A percentile compares a stretch with the other conserved stretches of the same genome.
Conservation (phyloP, 306 rosid genomes). For the Glycine latifolia region DNA sequence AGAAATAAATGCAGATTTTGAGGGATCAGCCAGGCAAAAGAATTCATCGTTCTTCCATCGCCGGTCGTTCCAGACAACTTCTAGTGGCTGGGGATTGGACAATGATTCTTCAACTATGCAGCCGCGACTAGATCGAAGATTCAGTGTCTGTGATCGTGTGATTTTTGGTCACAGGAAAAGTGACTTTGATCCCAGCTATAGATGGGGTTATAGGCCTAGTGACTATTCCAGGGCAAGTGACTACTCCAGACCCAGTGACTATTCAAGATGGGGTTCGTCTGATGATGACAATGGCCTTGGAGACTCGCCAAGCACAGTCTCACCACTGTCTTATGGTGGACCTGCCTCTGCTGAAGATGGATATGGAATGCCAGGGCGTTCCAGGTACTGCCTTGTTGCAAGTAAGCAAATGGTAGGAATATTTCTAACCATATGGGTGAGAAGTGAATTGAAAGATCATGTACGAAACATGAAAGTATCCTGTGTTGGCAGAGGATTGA, state of each 20-base stretch:
- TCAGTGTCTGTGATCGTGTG: constrained; percentile 95
- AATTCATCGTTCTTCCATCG: constrained; percentile 92
- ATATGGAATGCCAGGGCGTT: constrained; percentile 69
- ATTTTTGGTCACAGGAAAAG: constrained; percentile 88
- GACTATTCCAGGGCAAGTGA: constrained; percentile 80
- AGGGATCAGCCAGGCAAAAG: constrained; percentile 93
- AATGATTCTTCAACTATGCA: constrained; percentile 75
- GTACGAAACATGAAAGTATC: constrained; percentile 92
- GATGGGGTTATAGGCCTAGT: constrained; percentile 91
- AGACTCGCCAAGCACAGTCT: constrained; percentile 93
- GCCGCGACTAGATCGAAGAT: constrained; percentile 87
- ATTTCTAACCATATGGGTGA: constrained; percentile 96
- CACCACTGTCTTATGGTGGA: constrained; percentile 84
- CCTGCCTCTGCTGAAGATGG: constrained; percentile 80
- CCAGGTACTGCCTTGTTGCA: constrained; percentile 88
- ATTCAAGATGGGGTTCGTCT: constrained; percentile 96
- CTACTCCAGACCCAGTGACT: constrained; percentile 89
- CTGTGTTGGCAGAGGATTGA: constrained; percentile 96
- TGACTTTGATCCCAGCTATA: constrained; percentile 71
- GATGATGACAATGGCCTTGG: constrained; percentile 93
- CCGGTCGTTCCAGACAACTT: constrained; percentile 87
- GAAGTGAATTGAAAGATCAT: constrained; percentile 89
- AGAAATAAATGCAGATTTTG: constrained; percentile 92
- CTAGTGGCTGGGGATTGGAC: constrained; percentile 86
- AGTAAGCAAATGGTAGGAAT: constrained; percentile 99